Conservation (phyloP, 352 stramenopile genomes). For the Globisporangium polare region DNA sequence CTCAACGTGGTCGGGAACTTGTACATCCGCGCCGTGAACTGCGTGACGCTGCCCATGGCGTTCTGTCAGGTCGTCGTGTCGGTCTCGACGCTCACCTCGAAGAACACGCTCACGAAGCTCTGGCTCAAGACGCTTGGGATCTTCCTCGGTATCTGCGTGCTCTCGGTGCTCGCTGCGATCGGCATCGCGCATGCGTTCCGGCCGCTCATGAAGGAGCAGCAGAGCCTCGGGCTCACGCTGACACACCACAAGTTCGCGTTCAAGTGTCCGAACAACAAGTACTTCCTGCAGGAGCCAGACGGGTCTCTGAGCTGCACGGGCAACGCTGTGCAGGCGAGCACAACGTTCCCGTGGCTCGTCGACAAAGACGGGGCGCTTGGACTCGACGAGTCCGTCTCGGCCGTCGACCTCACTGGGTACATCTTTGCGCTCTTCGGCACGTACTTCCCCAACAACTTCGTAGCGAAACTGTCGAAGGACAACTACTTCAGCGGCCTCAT, state of each 20-base stretch:
- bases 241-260: slow-evolving; percentile 47
- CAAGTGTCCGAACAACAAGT: slow-evolving; percentile 49
- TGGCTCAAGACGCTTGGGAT: slow-evolving; percentile 38
- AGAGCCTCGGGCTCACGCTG: slow-evolving; percentile 22
- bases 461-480: slow-evolving; percentile 34
- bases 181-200: slow-evolving; percentile 26
- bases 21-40: slow-evolving; percentile 60
- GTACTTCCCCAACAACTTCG: slow-evolving; percentile 53
- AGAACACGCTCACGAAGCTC: slow-evolving; percentile 31
- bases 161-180: slow-evolving; percentile 28
- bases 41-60: slow-evolving; percentile 50
- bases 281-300: slow-evolving; percentile 28
- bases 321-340: slow-evolving; percentile 23
- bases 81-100: slow-evolving; percentile 42
- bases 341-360: slow-evolving; percentile 56
- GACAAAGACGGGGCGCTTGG: slow-evolving; percentile 36
- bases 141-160: slow-evolving; percentile 28
- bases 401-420: slow-evolving; percentile 40
- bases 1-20: slow-evolving; percentile 44
- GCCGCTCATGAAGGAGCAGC: slow-evolving; percentile 29
- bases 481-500: slow-evolving; percentile 44
- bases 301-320: slow-evolving; percentile 30
- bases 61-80: slow-evolving; percentile 61
- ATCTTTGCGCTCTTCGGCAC: slow-evolving; percentile 32
- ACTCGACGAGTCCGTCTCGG: slow-evolving; percentile 35